Evolutionary conservation across 1,139 yeast species (phyloP).

Genomic region (Geotrichum siamense): DNA sequence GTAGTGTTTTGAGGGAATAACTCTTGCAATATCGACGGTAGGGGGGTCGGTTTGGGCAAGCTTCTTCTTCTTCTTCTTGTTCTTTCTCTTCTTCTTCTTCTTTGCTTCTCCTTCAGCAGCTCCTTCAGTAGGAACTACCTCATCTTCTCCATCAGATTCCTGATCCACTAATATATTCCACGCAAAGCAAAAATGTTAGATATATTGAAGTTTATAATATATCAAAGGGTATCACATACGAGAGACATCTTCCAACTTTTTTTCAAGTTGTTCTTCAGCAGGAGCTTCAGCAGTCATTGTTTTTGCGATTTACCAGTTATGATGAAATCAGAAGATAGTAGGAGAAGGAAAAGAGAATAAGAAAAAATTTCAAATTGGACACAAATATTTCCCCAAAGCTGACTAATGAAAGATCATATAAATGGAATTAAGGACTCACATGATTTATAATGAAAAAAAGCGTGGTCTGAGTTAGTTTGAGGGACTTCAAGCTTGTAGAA

Average conservation of each 20-base stretch:
- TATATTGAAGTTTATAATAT: not conserved
- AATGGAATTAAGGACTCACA: too few relatives aligned
- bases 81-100: slow-evolving; percentile 15
- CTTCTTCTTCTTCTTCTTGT: slow-evolving; percentile 17
- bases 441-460: too few relatives aligned
- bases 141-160: slow-evolving; percentile 6
- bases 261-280: not conserved
- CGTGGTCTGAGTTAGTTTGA: too few relatives aligned
- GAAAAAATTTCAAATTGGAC: too few relatives aligned
- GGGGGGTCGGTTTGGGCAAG: slow-evolving; percentile 17
- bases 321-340: too few relatives aligned
- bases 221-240: slow-evolving; percentile 1
- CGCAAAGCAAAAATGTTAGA: not conserved
- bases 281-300: slow-evolving; percentile 4
- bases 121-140: slow-evolving; percentile 1
- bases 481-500: too few relatives aligned
- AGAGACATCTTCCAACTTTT: slow-evolving; percentile 8
- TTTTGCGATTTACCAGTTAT: too few relatives aligned
- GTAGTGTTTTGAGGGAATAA: slow-evolving; percentile 14
- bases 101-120: slow-evolving; percentile 6
- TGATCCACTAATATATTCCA: not conserved
- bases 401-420: too few relatives aligned
- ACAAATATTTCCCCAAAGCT: too few relatives aligned
- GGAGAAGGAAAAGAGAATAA: too few relatives aligned
- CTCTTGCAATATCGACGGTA: slow-evolving; percentile 14